A percentile compares a stretch with the other conserved stretches of the same genome.
Conservation (phyloP, 2,329 filamentous ascomycete genomes). For the Arthrobotrys conoides region DNA sequence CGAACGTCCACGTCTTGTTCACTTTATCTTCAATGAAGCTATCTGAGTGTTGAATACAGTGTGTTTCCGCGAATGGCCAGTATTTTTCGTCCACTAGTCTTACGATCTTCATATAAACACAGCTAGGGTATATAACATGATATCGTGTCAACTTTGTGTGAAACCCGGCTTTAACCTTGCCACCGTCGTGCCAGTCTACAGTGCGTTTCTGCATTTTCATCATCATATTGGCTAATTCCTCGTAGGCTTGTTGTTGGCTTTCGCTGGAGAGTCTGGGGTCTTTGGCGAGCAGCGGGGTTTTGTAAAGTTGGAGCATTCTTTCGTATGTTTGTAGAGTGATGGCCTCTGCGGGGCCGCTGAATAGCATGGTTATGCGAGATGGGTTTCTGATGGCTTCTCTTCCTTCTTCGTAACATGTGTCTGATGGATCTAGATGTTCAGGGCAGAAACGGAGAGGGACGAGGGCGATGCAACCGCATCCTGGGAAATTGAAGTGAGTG, state of each 20-base stretch:
- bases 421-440: constrained; percentile 31
- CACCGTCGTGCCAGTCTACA: not conserved
- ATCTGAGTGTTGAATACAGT: constrained; percentile 13
- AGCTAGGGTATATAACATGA: constrained; percentile 50
- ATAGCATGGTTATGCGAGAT: constrained; percentile 46
- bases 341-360: constrained; percentile 4
- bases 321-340: constrained; percentile 23
- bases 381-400: constrained; percentile 22
- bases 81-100: constrained; percentile 2
- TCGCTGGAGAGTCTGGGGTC: not conserved
- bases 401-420: constrained; percentile 4
- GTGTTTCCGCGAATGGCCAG: constrained; percentile 41
- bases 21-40: not conserved
- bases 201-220: not conserved
- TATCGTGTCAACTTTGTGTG: constrained; percentile 54
- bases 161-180: constrained; percentile 21
- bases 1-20: not conserved
- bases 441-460: constrained; percentile 45
- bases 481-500: constrained; percentile 38
- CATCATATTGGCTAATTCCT: not conserved
- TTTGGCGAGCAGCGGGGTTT: constrained; percentile 30
- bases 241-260: not conserved
- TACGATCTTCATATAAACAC: constrained; percentile 29
- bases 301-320: constrained; percentile 16
- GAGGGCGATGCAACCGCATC: constrained; percentile 46